Base-by-base conservation (phyloP, 2,329 filamentous ascomycete genomes). In the Rhinocladiella similis region DNA sequence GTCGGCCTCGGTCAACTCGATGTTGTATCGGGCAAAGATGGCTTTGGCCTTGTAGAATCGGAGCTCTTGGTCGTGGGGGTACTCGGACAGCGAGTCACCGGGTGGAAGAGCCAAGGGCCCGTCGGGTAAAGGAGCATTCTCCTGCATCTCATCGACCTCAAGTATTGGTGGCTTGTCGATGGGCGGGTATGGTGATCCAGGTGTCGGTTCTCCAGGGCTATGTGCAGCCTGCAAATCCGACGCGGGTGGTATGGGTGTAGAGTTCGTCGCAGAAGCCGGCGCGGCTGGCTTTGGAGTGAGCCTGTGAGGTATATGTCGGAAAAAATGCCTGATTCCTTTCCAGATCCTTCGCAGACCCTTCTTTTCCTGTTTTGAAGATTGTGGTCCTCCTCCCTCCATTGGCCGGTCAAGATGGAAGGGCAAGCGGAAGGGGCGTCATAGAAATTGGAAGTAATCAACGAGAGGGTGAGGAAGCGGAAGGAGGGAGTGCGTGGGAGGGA, bases 11-110 rank as follows among this genome's bases (percentile, higher is more conserved):
- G 75, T 73, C 18, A 78, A 63, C 3, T 70, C 73, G 53, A 79
- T 62, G 29, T 76, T 75, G 57, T 79, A 78, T 61, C 77, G 77
- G 58, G 73, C 73, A 59, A 78, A 78, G 18, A 79, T 67, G 33
- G 68, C 70, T 50, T 73, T 73, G 19, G 75, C 73, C 61, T 72
- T 75, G 42, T 73, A 73, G 62, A 75, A 73, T 53, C 76, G 75
- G 25, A 73, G 63, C 25, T 67, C 50, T 29, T 52, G 29, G 14
- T 55, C 50, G 27, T 49, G 47, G 20, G 14, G 43, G 25, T 47
- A 27, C 45, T 50, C 47, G 22, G 33, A n/a, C 13, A 22, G 33
- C 9, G 48, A 36, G 25, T 48, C 33, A 16, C 13, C 33, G 29
- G 43, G 27, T 29, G 45, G 25, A 20, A 41, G 19, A 16, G 27